Conservation (phyloP, 2,329 filamentous ascomycete genomes). For the Alternaria infectoria region DNA sequence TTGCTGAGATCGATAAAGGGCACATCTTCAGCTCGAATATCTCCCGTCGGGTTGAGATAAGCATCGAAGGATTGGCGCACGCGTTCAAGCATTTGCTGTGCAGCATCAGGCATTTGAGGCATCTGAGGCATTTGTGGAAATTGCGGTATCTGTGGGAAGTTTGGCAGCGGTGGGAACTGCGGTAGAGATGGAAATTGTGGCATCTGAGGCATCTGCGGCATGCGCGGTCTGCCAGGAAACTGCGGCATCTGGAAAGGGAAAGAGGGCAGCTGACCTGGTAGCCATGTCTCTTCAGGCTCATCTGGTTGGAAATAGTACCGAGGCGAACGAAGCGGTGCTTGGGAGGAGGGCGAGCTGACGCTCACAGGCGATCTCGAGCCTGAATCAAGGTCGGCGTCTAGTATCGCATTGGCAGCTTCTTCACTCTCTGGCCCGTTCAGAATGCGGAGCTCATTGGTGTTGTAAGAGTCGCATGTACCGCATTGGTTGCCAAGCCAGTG, state of each 20-base stretch:
- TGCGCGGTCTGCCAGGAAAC: constrained; percentile 39
- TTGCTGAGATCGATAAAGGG: constrained; percentile 47
- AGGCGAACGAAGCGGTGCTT: constrained; percentile 41
- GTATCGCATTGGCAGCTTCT: constrained; percentile 40
- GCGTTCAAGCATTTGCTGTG: constrained; percentile 45
- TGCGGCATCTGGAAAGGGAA: constrained; percentile 48
- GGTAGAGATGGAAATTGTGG: constrained; percentile 41
- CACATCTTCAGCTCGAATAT: constrained; percentile 40
- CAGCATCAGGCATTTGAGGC: constrained; percentile 39
- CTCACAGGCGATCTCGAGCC: constrained; percentile 38
- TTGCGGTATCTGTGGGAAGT: constrained; percentile 34
- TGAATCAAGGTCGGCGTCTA: constrained; percentile 35
- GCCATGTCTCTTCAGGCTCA: constrained; percentile 47
- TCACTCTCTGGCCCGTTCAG: constrained; percentile 49
- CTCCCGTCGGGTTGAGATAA: constrained; percentile 51
- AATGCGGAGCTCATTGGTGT: constrained; percentile 57
- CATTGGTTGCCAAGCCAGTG: constrained; percentile 97
- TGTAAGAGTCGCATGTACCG: constrained; percentile 63
- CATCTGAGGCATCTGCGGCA: constrained; percentile 41
- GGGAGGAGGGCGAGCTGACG: constrained; percentile 40
- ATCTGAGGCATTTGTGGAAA: constrained; percentile 34
- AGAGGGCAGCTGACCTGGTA: constrained; percentile 44
- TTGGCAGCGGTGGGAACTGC: constrained; percentile 40
- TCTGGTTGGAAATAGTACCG: constrained; percentile 48
- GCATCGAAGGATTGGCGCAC: constrained; percentile 50